phyloP scores from a whole-genome alignment of 129 eudicot species.

The Lactuca saligna region DNA sequence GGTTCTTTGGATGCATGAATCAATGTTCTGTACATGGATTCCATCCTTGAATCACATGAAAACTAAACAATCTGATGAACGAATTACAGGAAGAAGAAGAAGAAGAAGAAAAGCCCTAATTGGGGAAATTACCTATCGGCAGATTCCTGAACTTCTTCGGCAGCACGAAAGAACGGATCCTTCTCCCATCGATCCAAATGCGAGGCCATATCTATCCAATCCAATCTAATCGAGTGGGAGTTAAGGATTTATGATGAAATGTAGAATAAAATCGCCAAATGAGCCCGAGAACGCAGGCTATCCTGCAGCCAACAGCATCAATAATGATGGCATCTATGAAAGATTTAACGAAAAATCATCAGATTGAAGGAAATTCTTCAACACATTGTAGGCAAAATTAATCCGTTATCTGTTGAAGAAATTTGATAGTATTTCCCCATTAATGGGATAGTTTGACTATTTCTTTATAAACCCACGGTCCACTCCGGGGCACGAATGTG shows the following conservation, averaged over 20 bases:
- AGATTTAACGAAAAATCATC: not conserved
- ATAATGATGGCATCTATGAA: not conserved
- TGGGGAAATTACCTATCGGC: conserved; percentile 57
- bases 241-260: conserved; percentile 2
- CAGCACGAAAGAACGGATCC: conserved; percentile 81
- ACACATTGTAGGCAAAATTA: not conserved
- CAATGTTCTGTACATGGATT: conserved; percentile 77
- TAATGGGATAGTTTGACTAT: not conserved
- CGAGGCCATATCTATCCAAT: conserved; percentile 47
- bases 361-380: conserved; percentile 1
- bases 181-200: conserved; percentile 75
- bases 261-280: conserved; percentile 3
- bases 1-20: conserved; percentile 58
- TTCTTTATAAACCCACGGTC: too few species aligned
- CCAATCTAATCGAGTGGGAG: not conserved
- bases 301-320: not conserved
- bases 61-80: not conserved
- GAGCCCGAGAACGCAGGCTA: conserved; percentile 14
- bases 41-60: conserved; percentile 56
- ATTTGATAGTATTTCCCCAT: not conserved
- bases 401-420: conserved; percentile 6
- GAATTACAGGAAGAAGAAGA: not conserved
- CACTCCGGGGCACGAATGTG: too few species aligned
- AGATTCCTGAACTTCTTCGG: conserved; percentile 90
- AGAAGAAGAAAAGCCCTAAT: conserved; percentile 8